phyloP scores from a whole-genome alignment of 2,329 filamentous ascomycete species.

The Alternaria longipes region DNA sequence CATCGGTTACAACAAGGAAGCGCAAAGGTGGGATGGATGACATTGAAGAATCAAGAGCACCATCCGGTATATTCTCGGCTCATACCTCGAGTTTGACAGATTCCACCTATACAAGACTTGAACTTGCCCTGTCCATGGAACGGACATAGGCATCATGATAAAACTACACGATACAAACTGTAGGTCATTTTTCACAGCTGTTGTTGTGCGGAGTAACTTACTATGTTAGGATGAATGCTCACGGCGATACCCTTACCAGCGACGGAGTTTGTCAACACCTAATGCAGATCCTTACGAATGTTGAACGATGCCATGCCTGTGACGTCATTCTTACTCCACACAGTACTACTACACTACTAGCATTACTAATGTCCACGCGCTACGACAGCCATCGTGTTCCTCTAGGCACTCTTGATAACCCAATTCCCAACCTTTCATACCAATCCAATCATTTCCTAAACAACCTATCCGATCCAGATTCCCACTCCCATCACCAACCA shows the following conservation, averaged over 20 bases:
- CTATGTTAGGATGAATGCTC: slow-evolving; percentile 5
- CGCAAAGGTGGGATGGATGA: slow-evolving; percentile 67
- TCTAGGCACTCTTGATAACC: background rate
- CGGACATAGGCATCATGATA: background rate
- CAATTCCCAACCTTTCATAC: background rate
- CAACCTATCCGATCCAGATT: background rate
- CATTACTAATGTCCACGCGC: background rate
- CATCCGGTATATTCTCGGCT: background rate
- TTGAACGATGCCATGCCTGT: background rate
- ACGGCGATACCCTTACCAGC: slow-evolving; percentile 1
- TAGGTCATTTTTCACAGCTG: background rate
- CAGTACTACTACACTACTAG: background rate
- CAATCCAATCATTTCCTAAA: background rate
- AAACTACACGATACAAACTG: background rate
- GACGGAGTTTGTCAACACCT: background rate
- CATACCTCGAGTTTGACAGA: background rate
- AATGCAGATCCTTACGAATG: background rate
- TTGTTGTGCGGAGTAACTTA: background rate
- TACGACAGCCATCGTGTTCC: background rate
- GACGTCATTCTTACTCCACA: slow-evolving; percentile 12
- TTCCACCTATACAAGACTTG: background rate
- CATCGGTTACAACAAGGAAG: slow-evolving; percentile 69
- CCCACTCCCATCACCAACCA: slow-evolving; percentile 9
- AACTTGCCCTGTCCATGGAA: background rate
- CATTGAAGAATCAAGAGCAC: background rate